phyloP scores from a whole-genome alignment of 1,284 basidiomycete genomes.

The Wolfiporia cocos region DNA sequence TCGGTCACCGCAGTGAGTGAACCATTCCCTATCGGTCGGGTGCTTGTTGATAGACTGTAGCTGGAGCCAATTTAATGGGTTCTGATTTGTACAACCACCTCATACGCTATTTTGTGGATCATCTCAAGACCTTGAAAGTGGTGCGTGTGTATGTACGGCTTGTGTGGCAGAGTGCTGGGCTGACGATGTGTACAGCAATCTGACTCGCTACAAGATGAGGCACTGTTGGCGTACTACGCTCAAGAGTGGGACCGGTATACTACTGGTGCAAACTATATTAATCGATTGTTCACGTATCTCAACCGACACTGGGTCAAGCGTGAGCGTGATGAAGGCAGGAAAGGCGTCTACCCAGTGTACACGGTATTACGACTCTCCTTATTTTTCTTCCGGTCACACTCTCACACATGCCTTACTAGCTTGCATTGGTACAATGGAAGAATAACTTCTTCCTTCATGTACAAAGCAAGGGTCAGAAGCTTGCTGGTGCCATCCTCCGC shows the following conservation, averaged over 20 bases:
- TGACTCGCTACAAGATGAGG: slow-evolving; percentile 79
- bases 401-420: slow-evolving; percentile 37
- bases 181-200: slow-evolving; percentile 50
- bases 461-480: slow-evolving; percentile 73
- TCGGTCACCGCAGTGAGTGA: slow-evolving; percentile 57
- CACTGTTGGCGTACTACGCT: slow-evolving; percentile 88
- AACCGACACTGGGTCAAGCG: slow-evolving; percentile 99
- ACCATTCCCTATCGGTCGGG: slow-evolving; percentile 9
- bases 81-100: slow-evolving; percentile 92
- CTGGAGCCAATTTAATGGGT: slow-evolving; percentile 92
- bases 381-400: not conserved
- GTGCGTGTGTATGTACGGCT: slow-evolving; percentile 36
- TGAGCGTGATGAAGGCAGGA: slow-evolving; percentile 96
- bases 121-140: slow-evolving; percentile 66
- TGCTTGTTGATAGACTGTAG: slow-evolving; percentile 33
- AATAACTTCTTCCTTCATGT: slow-evolving; percentile 87
- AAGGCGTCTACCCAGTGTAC: slow-evolving; percentile 93
- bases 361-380: slow-evolving; percentile 53
- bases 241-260: slow-evolving; percentile 96
- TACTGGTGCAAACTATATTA: slow-evolving; percentile 93
- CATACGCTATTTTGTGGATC: slow-evolving; percentile 77
- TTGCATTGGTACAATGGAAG: slow-evolving; percentile 96
- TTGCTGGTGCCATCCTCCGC: slow-evolving; percentile 85
- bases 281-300: slow-evolving; percentile 93
- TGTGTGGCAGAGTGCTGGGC: no score